Conservation (phyloP, 345 rosid genomes). For the Rhodamnia argentea region DNA sequence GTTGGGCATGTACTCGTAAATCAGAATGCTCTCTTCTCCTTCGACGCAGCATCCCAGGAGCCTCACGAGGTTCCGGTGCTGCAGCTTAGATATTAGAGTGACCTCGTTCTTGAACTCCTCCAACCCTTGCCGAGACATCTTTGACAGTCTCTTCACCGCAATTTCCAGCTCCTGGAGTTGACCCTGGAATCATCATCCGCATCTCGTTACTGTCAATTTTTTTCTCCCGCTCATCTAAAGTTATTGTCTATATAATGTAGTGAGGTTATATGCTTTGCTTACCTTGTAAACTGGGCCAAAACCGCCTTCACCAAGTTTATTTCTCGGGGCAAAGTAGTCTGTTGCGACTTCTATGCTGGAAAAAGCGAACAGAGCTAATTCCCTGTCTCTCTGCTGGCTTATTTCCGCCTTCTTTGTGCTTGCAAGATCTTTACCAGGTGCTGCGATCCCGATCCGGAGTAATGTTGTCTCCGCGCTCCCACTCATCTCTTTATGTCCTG, state of each 20-base stretch:
- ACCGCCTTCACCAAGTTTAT: conserved; percentile 49
- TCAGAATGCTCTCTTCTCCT: neutral
- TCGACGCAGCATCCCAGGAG: neutral
- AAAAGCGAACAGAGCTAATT: neutral
- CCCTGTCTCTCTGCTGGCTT: neutral
- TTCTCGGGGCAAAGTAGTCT: conserved; percentile 14
- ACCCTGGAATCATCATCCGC: neutral
- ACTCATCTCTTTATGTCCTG: neutral
- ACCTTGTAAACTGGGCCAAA: conserved; percentile 46
- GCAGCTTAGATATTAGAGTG: conserved; percentile 12
- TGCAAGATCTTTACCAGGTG: neutral
- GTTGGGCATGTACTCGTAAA: neutral
- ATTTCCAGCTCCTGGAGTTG: neutral
- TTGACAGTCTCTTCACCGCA: conserved; percentile 15
- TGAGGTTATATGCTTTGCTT: neutral
- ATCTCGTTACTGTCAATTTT: neutral
- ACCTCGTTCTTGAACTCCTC: conserved; percentile 19
- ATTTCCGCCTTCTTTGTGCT: neutral
- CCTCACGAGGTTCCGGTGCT: neutral
- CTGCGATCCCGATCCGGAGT: neutral
- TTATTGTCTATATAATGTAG: neutral
- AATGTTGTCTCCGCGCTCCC: neutral
- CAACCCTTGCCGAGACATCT: conserved; percentile 14
- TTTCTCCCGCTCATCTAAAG: neutral
- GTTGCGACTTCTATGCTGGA: conserved; percentile 20